Percentiles rank a stretch among this genome's conserved stretches.
Conservation (phyloP, 768 basidiomycete genomes). For the Kockovaella imperatae region DNA sequence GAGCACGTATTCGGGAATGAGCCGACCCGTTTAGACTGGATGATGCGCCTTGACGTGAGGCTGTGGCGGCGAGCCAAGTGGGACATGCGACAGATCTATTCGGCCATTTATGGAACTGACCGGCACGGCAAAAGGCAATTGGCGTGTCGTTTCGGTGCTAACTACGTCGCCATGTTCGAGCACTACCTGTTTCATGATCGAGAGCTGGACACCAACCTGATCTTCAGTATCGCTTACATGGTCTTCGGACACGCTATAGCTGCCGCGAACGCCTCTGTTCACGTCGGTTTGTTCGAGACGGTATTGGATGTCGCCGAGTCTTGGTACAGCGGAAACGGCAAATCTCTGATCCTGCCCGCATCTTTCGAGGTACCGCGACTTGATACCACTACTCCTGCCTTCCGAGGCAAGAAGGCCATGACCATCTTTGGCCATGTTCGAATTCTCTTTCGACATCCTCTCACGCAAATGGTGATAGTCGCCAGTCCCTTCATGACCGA, state of each 20-base stretch:
- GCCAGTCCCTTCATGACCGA: constrained; percentile 59
- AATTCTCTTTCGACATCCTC: constrained; percentile 59
- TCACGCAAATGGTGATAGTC: constrained; percentile 69
- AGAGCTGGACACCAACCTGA: constrained; percentile 90
- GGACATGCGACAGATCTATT: constrained; percentile 36
- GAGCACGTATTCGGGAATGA: constrained; percentile 2
- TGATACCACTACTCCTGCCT: constrained; percentile 53
- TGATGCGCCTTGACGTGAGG: constrained; percentile 34
- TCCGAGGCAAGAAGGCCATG: constrained; percentile 94
- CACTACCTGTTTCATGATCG: constrained; percentile 86
- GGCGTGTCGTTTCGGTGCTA: constrained; percentile 76
- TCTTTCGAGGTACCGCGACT: not conserved
- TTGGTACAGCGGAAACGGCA: constrained; percentile 68
- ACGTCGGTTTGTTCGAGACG: constrained; percentile 64
- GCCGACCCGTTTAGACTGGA: constrained; percentile 27
- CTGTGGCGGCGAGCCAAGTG: constrained; percentile 44
- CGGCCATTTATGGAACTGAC: constrained; percentile 18
- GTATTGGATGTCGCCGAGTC: constrained; percentile 75
- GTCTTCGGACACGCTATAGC: constrained; percentile 87
- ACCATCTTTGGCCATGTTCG: constrained; percentile 66
- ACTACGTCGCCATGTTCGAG: constrained; percentile 80
- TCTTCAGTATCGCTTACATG: constrained; percentile 71
- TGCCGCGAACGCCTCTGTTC: constrained; percentile 65
- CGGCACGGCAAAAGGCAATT: constrained; percentile 64
- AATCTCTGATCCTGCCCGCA: constrained; percentile 46